Evolutionary conservation across 805 yeast genomes (phyloP), one percentile per base, ranked within the genome.

Genomic region (Candida insectorum): DNA sequence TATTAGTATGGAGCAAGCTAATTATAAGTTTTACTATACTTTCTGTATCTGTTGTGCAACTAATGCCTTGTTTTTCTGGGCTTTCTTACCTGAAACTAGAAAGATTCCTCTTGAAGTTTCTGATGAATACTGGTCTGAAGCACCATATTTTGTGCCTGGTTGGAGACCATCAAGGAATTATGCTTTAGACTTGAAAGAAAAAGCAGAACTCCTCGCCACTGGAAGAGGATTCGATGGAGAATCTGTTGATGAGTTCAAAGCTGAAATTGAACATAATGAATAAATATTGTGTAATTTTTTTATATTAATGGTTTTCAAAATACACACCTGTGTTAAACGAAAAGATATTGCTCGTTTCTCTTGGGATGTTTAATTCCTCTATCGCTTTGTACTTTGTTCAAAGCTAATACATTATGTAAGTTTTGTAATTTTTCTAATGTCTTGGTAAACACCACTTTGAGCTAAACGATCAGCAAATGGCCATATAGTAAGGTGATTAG

Each of bases 21-120:
- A 53, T 8, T 55, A 46, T 37, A 37, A 37, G 28, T 54, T 37
- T 32, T 54, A 50, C 32, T 41, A 33, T 24, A 25, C 44, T 13
- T 54, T 54, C 36, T 44, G 50, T 30, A 33, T 55, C 21, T 54
- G 60, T 25, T 35, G 48, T 28, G 36, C 33, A 11, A 35, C 40
- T 15, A 53, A 57, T 40, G 57, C 58, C 7, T 13, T 58, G 13
- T 55, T 56, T 43, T 49, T 58, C 45, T 56, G 52, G 53, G 48
- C 47, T 16, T 45, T 58, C 43, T 40, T 55, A 20, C 62, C 62
- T n/a, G 64, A 57, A 39, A 56, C 61, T n/a, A 40, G 42, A 27
- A 41, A 36, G 17, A 26, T 44, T 11, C 48, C 48, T 21, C 36
- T 44, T 24, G 48, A 44, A 30, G 16, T 39, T 24, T 41, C 40